Percentiles rank a stretch among this genome's conserved stretches.
phyloP scores from a whole-genome alignment of 1,284 basidiomycete genomes.

The Apiotrichum gracile region DNA sequence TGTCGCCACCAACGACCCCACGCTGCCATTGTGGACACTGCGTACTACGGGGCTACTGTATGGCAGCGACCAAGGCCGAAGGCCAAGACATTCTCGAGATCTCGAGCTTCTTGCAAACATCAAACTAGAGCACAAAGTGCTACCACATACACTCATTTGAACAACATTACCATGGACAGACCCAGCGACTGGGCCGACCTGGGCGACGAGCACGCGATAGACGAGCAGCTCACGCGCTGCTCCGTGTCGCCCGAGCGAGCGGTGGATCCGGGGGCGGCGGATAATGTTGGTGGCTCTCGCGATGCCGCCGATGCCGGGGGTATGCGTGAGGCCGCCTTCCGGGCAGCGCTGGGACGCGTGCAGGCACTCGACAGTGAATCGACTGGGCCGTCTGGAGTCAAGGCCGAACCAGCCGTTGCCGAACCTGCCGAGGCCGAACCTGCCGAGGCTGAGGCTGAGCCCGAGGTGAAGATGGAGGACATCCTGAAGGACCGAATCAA shows the following conservation, averaged over 20 bases:
- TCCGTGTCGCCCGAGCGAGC: not conserved
- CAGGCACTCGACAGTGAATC: not conserved
- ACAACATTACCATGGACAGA: not conserved
- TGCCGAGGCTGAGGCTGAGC: not conserved
- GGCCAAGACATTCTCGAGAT: too few species aligned
- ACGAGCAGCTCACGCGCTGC: not conserved
- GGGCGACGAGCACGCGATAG: conserved; percentile 6
- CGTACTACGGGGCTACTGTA: too few species aligned
- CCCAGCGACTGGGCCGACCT: not conserved
- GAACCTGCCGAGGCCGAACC: too few species aligned
- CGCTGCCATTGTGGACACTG: too few species aligned
- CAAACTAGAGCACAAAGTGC: too few species aligned
- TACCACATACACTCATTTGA: not conserved
- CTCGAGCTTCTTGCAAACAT: too few species aligned
- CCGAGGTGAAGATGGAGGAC: not conserved
- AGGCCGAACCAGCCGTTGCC: too few species aligned
- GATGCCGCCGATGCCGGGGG: too few species aligned
- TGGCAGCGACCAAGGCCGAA: too few species aligned
- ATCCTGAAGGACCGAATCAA: not conserved
- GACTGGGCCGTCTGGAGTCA: not conserved
- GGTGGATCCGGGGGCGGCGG: not conserved
- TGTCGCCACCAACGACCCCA: too few species aligned
- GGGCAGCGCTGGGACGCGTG: not conserved
- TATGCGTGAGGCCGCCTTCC: not conserved
- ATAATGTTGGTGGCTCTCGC: too few species aligned